Percentiles rank a stretch among this genome's conserved stretches.
Conservation (phyloP, 495 filamentous ascomycete genomes). For the Trichoderma erinaceum region DNA sequence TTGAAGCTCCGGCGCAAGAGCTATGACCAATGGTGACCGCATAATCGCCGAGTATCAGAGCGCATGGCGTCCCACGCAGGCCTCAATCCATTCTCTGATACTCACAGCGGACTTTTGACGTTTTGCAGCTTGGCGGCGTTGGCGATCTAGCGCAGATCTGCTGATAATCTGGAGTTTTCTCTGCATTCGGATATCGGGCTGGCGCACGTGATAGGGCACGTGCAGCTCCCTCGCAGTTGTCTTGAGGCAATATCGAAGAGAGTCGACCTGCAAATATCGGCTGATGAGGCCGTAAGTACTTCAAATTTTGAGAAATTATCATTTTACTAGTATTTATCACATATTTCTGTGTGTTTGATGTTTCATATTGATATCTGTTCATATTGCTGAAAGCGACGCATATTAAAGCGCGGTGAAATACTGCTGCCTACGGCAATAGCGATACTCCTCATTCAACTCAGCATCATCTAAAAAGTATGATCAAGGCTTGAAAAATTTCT, state of each 20-base stretch:
- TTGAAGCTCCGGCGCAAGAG: slow-evolving; percentile 16
- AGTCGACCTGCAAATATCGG: too few relatives aligned
- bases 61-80: slow-evolving; percentile 8
- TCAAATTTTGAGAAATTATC: too few relatives aligned
- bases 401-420: too few relatives aligned
- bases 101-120: background rate
- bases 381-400: too few relatives aligned
- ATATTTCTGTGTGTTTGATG: too few relatives aligned
- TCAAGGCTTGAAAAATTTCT: too few relatives aligned
- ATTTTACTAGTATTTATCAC: too few relatives aligned
- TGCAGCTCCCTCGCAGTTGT: background rate
- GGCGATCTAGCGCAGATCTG: slow-evolving; percentile 1
- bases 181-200: background rate
- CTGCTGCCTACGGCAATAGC: too few relatives aligned
- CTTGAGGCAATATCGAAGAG: background rate
- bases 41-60: slow-evolving; percentile 14
- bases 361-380: too few relatives aligned
- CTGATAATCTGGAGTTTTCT: slow-evolving; percentile 1
- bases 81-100: background rate
- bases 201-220: background rate
- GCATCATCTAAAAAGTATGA: too few relatives aligned
- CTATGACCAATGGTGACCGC: slow-evolving; percentile 8
- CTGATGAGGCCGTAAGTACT: too few relatives aligned
- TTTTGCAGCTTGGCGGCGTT: background rate
- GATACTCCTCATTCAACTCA: too few relatives aligned